Evolutionary conservation across 176 grass and related monocot genomes (phyloP), one percentile per base, ranked within the genome.

Genomic region (Aegilops umbellulata): DNA sequence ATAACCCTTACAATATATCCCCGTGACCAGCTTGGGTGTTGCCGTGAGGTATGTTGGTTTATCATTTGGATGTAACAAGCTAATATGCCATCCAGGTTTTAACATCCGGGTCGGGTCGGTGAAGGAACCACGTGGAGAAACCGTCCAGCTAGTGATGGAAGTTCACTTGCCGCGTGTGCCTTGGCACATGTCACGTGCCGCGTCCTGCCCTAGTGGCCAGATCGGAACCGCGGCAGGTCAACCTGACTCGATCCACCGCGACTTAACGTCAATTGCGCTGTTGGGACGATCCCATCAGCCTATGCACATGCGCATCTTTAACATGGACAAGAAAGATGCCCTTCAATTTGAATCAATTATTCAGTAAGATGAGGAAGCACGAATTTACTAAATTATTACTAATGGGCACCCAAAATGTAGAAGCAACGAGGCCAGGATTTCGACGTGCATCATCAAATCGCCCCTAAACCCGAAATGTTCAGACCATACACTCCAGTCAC

Each of bases 141-240:
- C 81, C 87, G 76, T 65, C 66, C 75, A 79, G 27, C 75, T 30
- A 77, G 22, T 78, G 36, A 77, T 27, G n/a, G 9, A 51, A 77
- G 47, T 60, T 38, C 86, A 60, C 61, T 70, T 78, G 80, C 20
- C 19, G 86, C 10, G 20, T 15, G 58, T 29, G 22, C 83, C 27
- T 46, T 84, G 68, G 44, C 61, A 64, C 60, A 66, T 42, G 42
- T 77, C 83, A 85, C 30, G 42, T 84, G 74, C 44, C 80, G 20
- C 26, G 31, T 26, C 80, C 46, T 46, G 61, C 61, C 17, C 44
- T 3, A 11, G 24, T 60, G 34, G 7, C 69, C 8, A 65, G 25
- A 75, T 74, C 41, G 60, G 42, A 44, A 73, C 19, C 24, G 23
- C 22, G 3, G 69, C 17, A 27, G 46, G 69, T 81, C 82, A 89